Evolutionary conservation across 345 rosid genomes (phyloP).

Genomic region (Syzygium jambos): DNA sequence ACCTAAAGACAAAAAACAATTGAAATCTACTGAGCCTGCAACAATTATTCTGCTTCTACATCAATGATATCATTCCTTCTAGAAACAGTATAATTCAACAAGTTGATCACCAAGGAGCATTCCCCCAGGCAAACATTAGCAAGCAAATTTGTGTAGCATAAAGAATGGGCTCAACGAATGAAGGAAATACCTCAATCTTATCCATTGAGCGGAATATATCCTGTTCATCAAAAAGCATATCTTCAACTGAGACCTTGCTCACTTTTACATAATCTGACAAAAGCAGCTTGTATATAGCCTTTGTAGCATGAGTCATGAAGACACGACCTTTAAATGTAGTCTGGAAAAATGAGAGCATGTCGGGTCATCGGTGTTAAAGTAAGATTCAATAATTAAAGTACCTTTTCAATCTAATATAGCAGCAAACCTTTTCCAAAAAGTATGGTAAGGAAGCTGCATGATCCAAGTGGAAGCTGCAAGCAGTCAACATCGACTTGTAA

Average conservation of each 20-base stretch:
- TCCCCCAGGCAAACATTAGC: neutral
- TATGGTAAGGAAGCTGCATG: slow-evolving; percentile 97
- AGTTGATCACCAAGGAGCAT: neutral
- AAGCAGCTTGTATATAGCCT: slow-evolving; percentile 79
- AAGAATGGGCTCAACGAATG: neutral
- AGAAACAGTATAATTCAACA: neutral
- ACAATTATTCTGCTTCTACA: neutral
- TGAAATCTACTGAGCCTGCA: neutral
- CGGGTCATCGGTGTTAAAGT: neutral
- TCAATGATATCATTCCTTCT: neutral
- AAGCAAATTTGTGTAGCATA: neutral
- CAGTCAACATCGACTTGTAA: neutral
- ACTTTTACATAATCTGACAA: slow-evolving; percentile 93
- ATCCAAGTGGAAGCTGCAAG: slow-evolving; percentile 97
- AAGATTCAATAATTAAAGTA: neutral
- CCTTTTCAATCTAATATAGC: neutral
- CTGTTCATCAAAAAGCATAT: slow-evolving; percentile 88
- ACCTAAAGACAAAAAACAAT: neutral
- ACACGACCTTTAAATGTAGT: slow-evolving; percentile 87
- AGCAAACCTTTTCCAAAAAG: slow-evolving; percentile 84
- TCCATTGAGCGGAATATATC: slow-evolving; percentile 87
- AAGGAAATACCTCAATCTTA: slow-evolving; percentile 63
- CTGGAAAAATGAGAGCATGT: slow-evolving; percentile 18
- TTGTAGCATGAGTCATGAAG: slow-evolving; percentile 95
- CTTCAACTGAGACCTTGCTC: slow-evolving; percentile 95